phyloP scores from a whole-genome alignment of 2,329 filamentous ascomycete genomes.

The Chrysoporthe cubensis region DNA sequence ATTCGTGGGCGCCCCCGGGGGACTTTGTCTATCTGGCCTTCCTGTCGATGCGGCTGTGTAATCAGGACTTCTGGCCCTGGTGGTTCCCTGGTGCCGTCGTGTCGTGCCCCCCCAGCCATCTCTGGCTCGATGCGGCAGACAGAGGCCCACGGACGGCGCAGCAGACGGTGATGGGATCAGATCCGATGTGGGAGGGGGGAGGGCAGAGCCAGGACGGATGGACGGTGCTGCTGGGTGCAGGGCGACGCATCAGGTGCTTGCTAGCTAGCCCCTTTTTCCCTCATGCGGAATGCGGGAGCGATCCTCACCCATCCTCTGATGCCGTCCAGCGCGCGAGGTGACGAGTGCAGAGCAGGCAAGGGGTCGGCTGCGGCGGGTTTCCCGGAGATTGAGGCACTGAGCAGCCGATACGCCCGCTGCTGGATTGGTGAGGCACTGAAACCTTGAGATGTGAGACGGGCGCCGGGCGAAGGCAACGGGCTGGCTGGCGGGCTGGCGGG shows the following conservation, averaged over 20 bases:
- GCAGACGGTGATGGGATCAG: background rate
- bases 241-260: background rate
- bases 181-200: background rate
- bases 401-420: background rate
- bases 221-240: background rate
- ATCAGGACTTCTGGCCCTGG: background rate
- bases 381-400: background rate
- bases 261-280: background rate
- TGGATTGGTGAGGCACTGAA: conserved; percentile 3
- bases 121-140: background rate
- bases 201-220: background rate
- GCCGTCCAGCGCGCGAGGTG: background rate
- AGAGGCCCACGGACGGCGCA: background rate
- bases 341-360: background rate
- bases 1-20: background rate
- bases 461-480: background rate
- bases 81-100: no score
- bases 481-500: no score
- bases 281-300: background rate
- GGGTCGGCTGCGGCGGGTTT: background rate
- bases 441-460: background rate
- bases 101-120: background rate
- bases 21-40: background rate
- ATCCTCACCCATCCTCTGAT: background rate
- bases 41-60: background rate